These are phyloP conservation scores for Pleodorina starrii DNA, from an alignment of 139 green algal species.

Conservation along the genomic window DNA sequence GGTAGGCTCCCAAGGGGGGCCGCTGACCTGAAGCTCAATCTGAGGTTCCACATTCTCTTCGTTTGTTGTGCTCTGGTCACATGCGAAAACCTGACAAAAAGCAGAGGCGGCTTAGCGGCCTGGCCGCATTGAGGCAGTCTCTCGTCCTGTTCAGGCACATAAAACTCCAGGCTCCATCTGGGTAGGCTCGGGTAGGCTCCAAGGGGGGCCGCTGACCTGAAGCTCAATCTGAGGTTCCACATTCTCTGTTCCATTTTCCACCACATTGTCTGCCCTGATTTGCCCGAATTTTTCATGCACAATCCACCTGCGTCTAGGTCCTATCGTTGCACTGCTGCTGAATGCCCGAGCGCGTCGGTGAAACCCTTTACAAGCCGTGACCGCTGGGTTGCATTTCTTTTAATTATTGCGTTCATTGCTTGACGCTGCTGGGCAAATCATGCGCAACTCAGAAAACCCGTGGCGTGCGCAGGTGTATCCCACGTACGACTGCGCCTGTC, in stretches of 20 bases:
- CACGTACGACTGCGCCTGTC: slow-evolving; percentile 99
- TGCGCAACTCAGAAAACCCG: too few species aligned
- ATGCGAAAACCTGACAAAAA: slow-evolving; percentile 51
- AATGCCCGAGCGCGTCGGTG: too few species aligned
- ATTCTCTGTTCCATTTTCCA: background rate
- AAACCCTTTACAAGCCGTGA: too few species aligned
- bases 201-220: slow-evolving; percentile 31
- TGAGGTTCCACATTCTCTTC: slow-evolving; percentile 41
- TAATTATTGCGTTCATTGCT: too few species aligned
- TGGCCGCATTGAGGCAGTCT: slow-evolving; percentile 46
- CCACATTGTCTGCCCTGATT: background rate
- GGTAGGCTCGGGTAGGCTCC: slow-evolving; percentile 52
- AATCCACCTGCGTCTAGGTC: too few species aligned
- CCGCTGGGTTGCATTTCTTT: background rate
- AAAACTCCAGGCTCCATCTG: slow-evolving; percentile 5
- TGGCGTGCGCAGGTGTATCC: slow-evolving; percentile 91
- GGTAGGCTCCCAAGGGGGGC: slow-evolving; percentile 32
- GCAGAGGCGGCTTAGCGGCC: slow-evolving; percentile 54
- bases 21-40: slow-evolving; percentile 59
- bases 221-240: slow-evolving; percentile 54
- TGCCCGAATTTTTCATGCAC: too few species aligned
- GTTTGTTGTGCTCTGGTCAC: background rate
- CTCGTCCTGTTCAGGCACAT: slow-evolving; percentile 53
- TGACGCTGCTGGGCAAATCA: too few species aligned
- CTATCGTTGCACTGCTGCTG: too few species aligned